Evolutionary conservation across 2,329 filamentous ascomycete genomes (phyloP), one percentile per base, ranked within the genome.

Genomic region (Ceratocystis lukuohia): DNA sequence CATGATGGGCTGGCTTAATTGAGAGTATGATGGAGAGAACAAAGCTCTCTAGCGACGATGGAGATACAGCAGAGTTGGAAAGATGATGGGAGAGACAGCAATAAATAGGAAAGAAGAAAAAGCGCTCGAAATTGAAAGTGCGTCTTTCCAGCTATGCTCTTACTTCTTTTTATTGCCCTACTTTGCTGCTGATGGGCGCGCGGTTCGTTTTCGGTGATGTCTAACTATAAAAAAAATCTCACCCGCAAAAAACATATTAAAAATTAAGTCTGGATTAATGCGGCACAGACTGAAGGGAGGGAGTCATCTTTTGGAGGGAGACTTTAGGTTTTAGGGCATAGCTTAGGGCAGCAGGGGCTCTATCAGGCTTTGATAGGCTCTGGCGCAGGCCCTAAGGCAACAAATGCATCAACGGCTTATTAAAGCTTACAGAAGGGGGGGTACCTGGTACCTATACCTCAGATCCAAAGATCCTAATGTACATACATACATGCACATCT

Each of bases 1-100:
- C 89, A 93, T 93, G 41, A 69, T 37, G 8, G 15, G 22, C 15
- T 8, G n/a, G 61, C 61, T 30, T 30, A 57, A 15, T 57, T 5
- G 6, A 15, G 22, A 28, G 71, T 71, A 70, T 71, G 69, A 69
- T 71, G 12, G 59, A 61, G 59, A 61, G 12, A 30, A 45, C 65
- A 44, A 22, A 64, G 56, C 33, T 61, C 28, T 50, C 44, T 17
- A 37, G 22, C 30, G 50, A 44, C 46, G 64, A 61, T 22, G 61
- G 44, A 53, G 28, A 61, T 44, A 45, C 59, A 59, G 37, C 56
- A 57, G 22, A 33, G 30, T 57, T 20, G 48, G n/a, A 12, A 7
- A 7, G 22, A 50, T 20, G 2, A 22, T n/a, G 10, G 3, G 7
- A 53, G 3, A 53, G 22, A 53, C 48, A 53, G 22, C 22, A 6